These are phyloP conservation scores for Candida sp. DNA, from an alignment of 1,139 yeast species.

Conservation along the genomic window DNA sequence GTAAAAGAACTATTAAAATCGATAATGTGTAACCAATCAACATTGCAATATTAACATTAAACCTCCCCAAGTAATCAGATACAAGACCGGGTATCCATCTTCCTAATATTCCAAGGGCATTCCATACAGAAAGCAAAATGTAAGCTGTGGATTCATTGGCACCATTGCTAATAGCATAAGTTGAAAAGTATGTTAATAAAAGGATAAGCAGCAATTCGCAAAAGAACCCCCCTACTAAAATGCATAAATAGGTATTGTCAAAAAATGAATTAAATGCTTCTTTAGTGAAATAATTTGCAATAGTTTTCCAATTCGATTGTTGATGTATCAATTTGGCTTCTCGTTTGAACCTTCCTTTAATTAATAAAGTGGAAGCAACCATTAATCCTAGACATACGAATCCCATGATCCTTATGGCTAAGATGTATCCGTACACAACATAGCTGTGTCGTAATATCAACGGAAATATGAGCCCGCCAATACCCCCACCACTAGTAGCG, in stretches of 20 bases:
- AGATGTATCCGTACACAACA: constrained; percentile 49
- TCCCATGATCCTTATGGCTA: constrained; percentile 61
- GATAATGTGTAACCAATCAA: constrained; percentile 25
- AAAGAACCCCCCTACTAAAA: constrained; percentile 39
- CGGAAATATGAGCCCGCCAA: constrained; percentile 64
- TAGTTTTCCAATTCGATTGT: constrained; percentile 1
- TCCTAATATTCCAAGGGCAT: constrained; percentile 38
- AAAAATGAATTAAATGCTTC: constrained; percentile 1
- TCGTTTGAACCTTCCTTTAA: constrained; percentile 43
- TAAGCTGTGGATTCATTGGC: constrained; percentile 33
- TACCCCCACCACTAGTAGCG: constrained; percentile 61
- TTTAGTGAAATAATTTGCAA: background rate
- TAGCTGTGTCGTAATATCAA: constrained; percentile 53
- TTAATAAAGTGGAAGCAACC: constrained; percentile 33
- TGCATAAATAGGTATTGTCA: constrained; percentile 18
- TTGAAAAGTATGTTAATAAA: constrained; percentile 41
- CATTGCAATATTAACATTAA: constrained; percentile 38
- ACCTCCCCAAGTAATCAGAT: constrained; percentile 37
- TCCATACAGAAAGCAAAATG: constrained; percentile 34
- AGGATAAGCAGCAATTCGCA: constrained; percentile 57
- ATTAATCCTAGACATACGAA: constrained; percentile 44
- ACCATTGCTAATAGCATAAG: constrained; percentile 42
- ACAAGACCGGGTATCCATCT: constrained; percentile 35
- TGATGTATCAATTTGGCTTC: constrained; percentile 1
- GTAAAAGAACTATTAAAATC: constrained; percentile 34